Evolutionary conservation across 495 filamentous ascomycete species (phyloP).

Genomic region (Pseudoneurospora amorphoporcata): DNA sequence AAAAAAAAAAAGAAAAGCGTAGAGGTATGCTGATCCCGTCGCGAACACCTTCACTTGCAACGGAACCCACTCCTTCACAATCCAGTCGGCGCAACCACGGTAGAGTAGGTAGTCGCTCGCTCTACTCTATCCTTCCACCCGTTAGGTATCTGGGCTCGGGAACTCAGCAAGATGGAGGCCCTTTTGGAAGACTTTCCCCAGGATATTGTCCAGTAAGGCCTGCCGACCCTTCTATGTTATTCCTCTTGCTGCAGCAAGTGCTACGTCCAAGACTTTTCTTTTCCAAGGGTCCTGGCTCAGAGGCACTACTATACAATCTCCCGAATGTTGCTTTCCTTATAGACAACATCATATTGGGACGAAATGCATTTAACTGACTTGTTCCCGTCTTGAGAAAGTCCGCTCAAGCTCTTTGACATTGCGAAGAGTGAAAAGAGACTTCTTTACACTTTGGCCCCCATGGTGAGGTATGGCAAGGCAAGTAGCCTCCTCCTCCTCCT

Average conservation of each 20-base stretch:
- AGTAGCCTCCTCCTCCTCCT: neutral
- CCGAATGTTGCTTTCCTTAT: neutral
- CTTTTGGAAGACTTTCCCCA: slow-evolving; percentile 1
- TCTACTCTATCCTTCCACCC: neutral
- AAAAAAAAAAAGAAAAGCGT: neutral
- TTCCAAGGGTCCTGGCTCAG: neutral
- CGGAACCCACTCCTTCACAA: neutral
- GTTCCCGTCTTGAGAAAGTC: slow-evolving; percentile 25
- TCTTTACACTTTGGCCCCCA: slow-evolving; percentile 52
- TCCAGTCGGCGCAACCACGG: neutral
- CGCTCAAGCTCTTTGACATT: slow-evolving; percentile 47
- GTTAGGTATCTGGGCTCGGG: neutral
- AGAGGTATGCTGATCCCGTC: neutral
- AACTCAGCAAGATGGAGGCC: neutral
- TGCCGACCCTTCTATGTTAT: neutral
- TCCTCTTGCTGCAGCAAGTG: slow-evolving; percentile 1
- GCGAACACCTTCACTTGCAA: neutral
- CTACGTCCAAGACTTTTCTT: neutral
- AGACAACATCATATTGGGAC: neutral
- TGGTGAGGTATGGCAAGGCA: slow-evolving; percentile 56
- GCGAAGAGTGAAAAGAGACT: slow-evolving; percentile 41
- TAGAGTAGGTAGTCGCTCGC: neutral
- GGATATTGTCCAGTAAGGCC: slow-evolving; percentile 20
- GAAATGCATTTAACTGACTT: slow-evolving; percentile 7
- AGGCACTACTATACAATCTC: neutral